A percentile compares a stretch with the other conserved stretches of the same genome.
phyloP scores from a whole-genome alignment of 257 asterid species.

The Fraxinus pennsylvanica region DNA sequence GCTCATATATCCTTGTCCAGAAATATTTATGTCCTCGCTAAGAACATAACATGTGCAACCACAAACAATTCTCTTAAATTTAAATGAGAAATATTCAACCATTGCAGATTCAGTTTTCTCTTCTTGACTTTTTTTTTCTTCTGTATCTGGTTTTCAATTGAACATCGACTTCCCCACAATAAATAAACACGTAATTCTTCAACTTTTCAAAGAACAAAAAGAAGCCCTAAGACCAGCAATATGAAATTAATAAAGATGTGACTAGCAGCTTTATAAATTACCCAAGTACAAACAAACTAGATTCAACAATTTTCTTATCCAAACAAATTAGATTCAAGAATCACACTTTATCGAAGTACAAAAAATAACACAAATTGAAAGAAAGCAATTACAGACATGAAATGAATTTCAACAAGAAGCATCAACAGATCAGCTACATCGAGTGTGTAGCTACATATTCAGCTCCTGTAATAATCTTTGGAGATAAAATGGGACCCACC shows the following conservation, averaged over 20 bases:
- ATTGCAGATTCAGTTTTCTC: not conserved
- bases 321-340: too few relatives aligned
- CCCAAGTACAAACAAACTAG: conserved; percentile 10
- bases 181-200: not conserved
- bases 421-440: not conserved
- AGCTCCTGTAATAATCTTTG: not conserved
- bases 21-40: too few relatives aligned
- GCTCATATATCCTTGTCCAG: not conserved
- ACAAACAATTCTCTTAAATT: not conserved
- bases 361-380: not conserved
- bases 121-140: not conserved
- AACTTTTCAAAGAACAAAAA: not conserved
- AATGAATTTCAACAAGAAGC: not conserved
- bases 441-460: not conserved
- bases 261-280: not conserved
- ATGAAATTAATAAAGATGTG: not conserved
- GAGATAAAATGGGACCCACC: conserved; percentile 21
- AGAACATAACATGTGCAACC: not conserved
- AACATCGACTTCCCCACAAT: not conserved
- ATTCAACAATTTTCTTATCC: not conserved
- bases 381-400: too few relatives aligned
- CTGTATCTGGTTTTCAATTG: not conserved
- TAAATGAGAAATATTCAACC: not conserved
- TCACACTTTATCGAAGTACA: not conserved
- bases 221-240: not conserved